Evolutionary conservation across 2,329 filamentous ascomycete species (phyloP), one percentile per base, ranked within the genome.

Genomic region (Fusarium siculi): DNA sequence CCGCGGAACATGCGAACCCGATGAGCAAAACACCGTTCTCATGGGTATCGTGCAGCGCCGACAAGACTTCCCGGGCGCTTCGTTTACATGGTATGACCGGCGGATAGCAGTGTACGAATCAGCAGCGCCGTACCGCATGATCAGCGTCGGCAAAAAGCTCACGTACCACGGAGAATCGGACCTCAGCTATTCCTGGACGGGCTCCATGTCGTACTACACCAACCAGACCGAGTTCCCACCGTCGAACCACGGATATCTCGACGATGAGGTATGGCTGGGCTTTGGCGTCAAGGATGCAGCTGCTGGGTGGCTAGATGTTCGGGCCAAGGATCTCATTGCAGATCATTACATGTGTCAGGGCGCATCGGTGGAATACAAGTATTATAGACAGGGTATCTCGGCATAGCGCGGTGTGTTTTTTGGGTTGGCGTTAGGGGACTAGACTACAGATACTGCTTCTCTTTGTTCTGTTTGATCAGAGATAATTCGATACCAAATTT

Each of bases 221-320:
- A 73, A 76, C 28, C 49, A 70, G 37, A 67, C 68, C 6, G 23
- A 36, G 11, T 72, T 66, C 7, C 64, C 68, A 3, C 57, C 71
- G 4, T 30, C 68, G 18, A 75, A 64, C 25, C 73, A 74, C 39
- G 74, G 74, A 11, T 75, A 61, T 44, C 42, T 75, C 19, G 71
- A 74, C 28, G 73, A 75, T 25, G 74, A 75, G 68, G 42, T 75
- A 16, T 75, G 74, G 74, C 39, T 75, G 64, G 70, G 74, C 44
- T 75, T 75, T 46, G 74, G 74, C 12, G 74, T 75, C 54, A 63
- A 63, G 30, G 74, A 75, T 39, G 47, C 70, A 19, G 73, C 64
- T 15, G 68, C 73, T 21, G 74, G 74, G n/a, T 75, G 73, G 73
- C 19, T 75, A 49, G 74, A 75, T n/a, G 47, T 76, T 19, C 39